Evolutionary conservation across 805 yeast genomes (phyloP).

Genomic region (Pichia heedii): DNA sequence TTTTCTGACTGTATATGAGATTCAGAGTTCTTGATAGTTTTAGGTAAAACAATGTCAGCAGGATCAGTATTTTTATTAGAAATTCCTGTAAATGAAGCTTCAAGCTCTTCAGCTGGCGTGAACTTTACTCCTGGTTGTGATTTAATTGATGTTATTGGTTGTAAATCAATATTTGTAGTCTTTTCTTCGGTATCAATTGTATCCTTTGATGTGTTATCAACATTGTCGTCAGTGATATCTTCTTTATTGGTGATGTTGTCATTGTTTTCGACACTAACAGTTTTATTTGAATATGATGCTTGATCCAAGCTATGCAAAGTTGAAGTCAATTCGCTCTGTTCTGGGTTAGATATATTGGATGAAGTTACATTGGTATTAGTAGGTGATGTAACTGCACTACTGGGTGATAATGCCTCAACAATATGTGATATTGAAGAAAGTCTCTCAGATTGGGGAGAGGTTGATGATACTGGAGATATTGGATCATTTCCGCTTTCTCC

Average conservation of each 20-base stretch:
- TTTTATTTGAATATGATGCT: background rate
- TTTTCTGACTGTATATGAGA: background rate
- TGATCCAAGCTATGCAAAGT: background rate
- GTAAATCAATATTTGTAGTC: background rate
- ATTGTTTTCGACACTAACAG: background rate
- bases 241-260: background rate
- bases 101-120: conserved; percentile 26
- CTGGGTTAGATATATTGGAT: background rate
- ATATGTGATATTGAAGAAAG: conserved; percentile 7
- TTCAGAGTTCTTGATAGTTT: background rate
- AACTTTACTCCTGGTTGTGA: conserved; percentile 21
- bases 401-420: conserved; percentile 4
- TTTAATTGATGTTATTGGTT: conserved; percentile 12
- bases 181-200: too few species aligned
- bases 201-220: background rate
- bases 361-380: conserved; percentile 3
- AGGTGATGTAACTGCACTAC: conserved; percentile 2
- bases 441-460: background rate
- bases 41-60: conserved; percentile 7
- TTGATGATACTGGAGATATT: background rate
- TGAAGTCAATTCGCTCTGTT: background rate
- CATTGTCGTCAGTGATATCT: background rate
- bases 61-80: conserved; percentile 17
- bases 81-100: conserved; percentile 34
- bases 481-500: background rate